Percentiles rank a stretch among this genome's conserved stretches.
Conservation (phyloP, 331 rosid genomes). For the Malus hybrid region DNA sequence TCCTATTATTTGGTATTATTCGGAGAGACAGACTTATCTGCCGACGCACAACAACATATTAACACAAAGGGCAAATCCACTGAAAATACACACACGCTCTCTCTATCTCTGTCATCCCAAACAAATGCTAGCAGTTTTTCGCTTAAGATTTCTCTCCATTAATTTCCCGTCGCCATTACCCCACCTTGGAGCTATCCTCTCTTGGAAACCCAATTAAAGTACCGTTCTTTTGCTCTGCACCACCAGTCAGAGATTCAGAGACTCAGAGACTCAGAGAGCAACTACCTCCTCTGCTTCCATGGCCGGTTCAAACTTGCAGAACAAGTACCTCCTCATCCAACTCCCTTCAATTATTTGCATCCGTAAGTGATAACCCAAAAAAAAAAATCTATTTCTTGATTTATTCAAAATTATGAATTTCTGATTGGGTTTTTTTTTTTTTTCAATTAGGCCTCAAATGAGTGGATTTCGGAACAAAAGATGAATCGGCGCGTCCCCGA, state of each 20-base stretch:
- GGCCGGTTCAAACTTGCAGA: not conserved
- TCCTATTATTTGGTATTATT: slow-evolving; percentile 27
- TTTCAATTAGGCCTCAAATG: not conserved
- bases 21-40: slow-evolving; percentile 20
- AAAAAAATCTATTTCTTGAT: not conserved
- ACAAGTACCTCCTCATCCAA: not conserved
- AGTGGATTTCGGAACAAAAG: not conserved
- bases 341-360: not conserved
- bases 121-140: no score
- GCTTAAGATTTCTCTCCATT: not conserved
- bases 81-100: no score
- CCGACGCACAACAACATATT: no score
- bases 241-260: not conserved
- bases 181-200: not conserved
- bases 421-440: not conserved
- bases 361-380: not conserved
- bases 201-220: not conserved
- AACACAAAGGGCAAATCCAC: no score
- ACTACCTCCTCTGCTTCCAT: not conserved
- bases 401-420: not conserved
- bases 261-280: not conserved
- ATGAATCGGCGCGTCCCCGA: slow-evolving; percentile 67
- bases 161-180: not conserved
- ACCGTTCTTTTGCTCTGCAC: not conserved
- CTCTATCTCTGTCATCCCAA: no score